Base-by-base conservation (phyloP, 148 eudicot species). In the Rhododendron molle region DNA sequence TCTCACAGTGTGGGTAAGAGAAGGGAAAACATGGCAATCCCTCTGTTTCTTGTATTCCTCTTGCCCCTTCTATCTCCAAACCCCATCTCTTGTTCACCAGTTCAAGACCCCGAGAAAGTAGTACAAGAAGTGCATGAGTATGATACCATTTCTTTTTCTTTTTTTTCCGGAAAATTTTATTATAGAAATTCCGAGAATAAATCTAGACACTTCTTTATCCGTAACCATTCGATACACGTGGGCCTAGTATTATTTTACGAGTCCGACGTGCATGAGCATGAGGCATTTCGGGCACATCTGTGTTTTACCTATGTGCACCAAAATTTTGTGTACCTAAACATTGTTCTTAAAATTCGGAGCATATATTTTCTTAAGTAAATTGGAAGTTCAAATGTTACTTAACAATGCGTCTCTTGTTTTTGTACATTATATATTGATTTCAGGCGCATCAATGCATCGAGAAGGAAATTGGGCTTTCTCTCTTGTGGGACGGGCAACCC, bases 401-500 rank as follows among this genome's bases (percentile, higher is more conserved):
- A 74, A 32, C n/a, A 73, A 76, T 9, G 47, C 34, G 26, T 21
- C 79, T 76, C 78, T 18, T 34, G 10, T 38, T 40, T 38, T 1
- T 8, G 1, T 40, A 38, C 46, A 20, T 21, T 20, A 2, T 20
- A 2, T 76, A 23, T 7, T 81, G 49, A 8, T 86, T 89, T 83
- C 89, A 89, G 91, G 85, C 84, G 79, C 10, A 85, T 89, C 82
- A 85, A 89, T 85, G 89, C 89, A 81, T 52, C 88, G 4, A 87
- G 89, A 71, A 85, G 91, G 82, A 89, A 87, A 7, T 28, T 89
- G 52, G 91, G 88, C 0, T 89, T 81, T 12, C 80, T 89, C 3
- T 89, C 91, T 2, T 89, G 89, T 7, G 89, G 89, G 1, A 87
- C 86, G 11, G 91, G 91, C 32, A 89, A 89, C 62, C 91, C 91